Conservation (phyloP, 2,329 filamentous ascomycete species). For the Hymenoscyphus repandus region DNA sequence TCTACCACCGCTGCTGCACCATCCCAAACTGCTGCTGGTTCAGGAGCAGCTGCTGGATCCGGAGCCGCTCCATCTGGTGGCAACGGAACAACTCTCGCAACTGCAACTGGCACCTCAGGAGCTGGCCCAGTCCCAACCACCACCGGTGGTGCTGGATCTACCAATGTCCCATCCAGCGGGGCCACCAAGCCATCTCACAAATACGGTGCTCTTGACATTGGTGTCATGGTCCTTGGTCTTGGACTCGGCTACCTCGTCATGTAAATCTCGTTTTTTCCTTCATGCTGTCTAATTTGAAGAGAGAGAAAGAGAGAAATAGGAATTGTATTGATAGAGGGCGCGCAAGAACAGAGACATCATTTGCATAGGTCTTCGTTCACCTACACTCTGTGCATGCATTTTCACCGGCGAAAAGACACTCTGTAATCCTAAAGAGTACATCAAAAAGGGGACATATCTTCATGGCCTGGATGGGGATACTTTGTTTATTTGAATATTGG, state of each 20-base stretch:
- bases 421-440: too few relatives aligned
- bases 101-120: background rate
- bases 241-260: conserved; percentile 31
- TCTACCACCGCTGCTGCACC: background rate
- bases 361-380: too few relatives aligned
- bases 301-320: too few relatives aligned
- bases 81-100: background rate
- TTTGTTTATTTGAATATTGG: too few relatives aligned
- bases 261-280: conserved; percentile 18
- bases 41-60: too few relatives aligned
- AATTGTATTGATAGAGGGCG: too few relatives aligned
- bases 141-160: background rate
- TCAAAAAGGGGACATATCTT: too few relatives aligned
- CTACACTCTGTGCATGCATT: too few relatives aligned
- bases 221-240: conserved; percentile 28
- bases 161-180: background rate
- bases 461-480: too few relatives aligned
- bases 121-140: conserved; percentile 4
- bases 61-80: background rate
- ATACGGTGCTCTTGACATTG: conserved; percentile 25
- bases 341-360: too few relatives aligned
- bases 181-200: conserved; percentile 20
- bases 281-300: background rate
- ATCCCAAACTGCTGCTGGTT: background rate
- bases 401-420: too few relatives aligned